phyloP scores from a whole-genome alignment of 139 green algal genomes.

The Ettlia oleoabundans region DNA sequence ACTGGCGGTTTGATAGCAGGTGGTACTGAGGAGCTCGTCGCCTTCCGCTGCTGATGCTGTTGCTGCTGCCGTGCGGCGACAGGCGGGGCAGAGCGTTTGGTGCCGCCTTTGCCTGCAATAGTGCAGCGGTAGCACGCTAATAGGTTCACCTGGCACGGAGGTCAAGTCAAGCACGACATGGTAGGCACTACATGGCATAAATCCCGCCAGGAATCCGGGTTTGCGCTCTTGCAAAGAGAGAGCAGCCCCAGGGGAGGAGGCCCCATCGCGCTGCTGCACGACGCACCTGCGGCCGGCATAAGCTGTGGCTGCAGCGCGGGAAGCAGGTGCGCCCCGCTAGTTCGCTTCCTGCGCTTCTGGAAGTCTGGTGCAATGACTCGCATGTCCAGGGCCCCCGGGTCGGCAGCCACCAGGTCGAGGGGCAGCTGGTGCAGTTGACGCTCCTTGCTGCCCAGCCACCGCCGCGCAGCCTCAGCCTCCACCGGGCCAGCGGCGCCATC shows the following conservation, averaged over 20 bases:
- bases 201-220: too few relatives aligned
- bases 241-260: too few relatives aligned
- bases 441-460: neutral
- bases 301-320: neutral
- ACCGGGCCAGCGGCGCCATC: neutral
- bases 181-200: too few relatives aligned
- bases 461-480: neutral
- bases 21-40: neutral
- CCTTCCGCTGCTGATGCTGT: neutral
- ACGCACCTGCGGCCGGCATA: neutral
- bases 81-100: too few relatives aligned
- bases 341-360: neutral
- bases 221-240: too few relatives aligned
- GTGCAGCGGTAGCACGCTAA: too few relatives aligned
- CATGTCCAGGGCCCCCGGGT: neutral
- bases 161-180: too few relatives aligned
- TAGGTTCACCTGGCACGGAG: too few relatives aligned
- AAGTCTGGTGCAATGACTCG: neutral
- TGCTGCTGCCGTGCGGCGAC: neutral
- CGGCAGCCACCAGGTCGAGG: neutral
- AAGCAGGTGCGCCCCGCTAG: neutral
- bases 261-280: too few relatives aligned
- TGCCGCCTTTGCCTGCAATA: too few relatives aligned
- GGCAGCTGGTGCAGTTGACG: neutral
- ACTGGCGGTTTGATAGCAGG: neutral